Evolutionary conservation across 2,329 filamentous ascomycete species (phyloP), one percentile per base, ranked within the genome.

Genomic region (Drechslerella dactyloides): DNA sequence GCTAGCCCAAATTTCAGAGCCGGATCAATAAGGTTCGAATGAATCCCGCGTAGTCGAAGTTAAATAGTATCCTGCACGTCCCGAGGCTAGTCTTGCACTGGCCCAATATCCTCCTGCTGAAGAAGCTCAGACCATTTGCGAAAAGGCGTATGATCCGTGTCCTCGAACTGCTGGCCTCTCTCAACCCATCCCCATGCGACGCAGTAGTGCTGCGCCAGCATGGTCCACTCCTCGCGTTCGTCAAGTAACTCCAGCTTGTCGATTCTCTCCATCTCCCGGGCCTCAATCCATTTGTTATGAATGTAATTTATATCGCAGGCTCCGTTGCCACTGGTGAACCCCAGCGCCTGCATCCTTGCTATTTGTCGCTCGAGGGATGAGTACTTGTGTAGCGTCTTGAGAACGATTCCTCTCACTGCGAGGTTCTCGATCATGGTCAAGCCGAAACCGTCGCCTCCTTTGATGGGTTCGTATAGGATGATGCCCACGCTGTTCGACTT

Each of bases 351-450:
- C 61, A 99, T 79, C 37, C 94, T 84, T 37, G 82, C 79, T 68
- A 86, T 84, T 78, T 99, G 93, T 56, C 89, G 86, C 2, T 80
- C 79, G 0, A 91, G 82, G 10, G 87, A 85, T 23, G 85, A 86
- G 79, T 93, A 97, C 42, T 82, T 83, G 23, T 89, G 84, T 50
- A 99, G 80, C 0, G 93, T 96, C 37, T 93, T 92, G 81, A 99
- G 88, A 23, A 86, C 84, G 58, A 99, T 96, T 4, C 88, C 88
- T 17, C 94, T 85, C 1, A 89, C 85, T 0, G 89, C 89, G 0
- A 99, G 85, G 77, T 99, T 99, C 1, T 89, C 86, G 0, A 93
- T 86, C 94, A 99, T 99, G 74, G 92, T 93, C 75, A 86, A 86
- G 2, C 94, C 94, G 76, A 99, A 99, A 2, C 92, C 81, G 78